Conservation (phyloP, 2,329 filamentous ascomycete species). For the Aspergillus alliaceus region DNA sequence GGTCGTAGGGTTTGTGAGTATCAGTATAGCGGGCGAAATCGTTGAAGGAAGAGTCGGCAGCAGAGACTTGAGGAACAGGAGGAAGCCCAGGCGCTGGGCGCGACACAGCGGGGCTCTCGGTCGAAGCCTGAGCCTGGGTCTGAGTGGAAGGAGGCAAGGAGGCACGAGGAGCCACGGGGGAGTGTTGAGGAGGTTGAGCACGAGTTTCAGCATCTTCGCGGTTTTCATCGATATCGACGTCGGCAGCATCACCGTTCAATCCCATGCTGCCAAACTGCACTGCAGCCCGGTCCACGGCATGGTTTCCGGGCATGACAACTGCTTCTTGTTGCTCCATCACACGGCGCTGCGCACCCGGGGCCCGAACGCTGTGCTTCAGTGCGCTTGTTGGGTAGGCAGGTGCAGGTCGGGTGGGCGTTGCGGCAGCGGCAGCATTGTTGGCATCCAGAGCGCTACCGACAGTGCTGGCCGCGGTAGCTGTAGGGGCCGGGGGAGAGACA, state of each 20-base stretch:
- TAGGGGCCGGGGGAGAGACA: conserved; percentile 71
- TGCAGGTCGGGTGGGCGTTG: conserved; percentile 56
- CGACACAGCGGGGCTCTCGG: conserved; percentile 47
- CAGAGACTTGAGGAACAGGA: conserved; percentile 57
- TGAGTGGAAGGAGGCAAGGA: conserved; percentile 72
- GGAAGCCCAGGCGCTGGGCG: conserved; percentile 64
- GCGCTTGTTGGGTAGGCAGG: conserved; percentile 77
- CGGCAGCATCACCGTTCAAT: conserved; percentile 64
- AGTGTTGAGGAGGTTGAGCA: conserved; percentile 88
- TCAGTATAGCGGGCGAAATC: conserved; percentile 57
- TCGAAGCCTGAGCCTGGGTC: conserved; percentile 32
- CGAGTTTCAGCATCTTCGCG: conserved; percentile 94
- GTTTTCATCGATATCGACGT: conserved; percentile 81
- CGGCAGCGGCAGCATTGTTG: conserved; percentile 56
- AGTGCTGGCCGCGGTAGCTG: conserved; percentile 84
- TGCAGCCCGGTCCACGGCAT: conserved; percentile 86
- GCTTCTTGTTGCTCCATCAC: conserved; percentile 94
- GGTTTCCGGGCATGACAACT: conserved; percentile 96
- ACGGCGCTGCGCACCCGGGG: conserved; percentile 78
- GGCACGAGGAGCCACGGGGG: conserved; percentile 81
- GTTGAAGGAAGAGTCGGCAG: conserved; percentile 47
- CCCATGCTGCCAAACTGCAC: conserved; percentile 97
- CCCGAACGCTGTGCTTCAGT: conserved; percentile 71
- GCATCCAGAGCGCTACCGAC: conserved; percentile 82
- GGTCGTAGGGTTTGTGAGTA: conserved; percentile 80